Percentiles rank a stretch among this genome's conserved stretches.
Conservation (phyloP, 352 stramenopile genomes). For the Pythium monospermum region DNA sequence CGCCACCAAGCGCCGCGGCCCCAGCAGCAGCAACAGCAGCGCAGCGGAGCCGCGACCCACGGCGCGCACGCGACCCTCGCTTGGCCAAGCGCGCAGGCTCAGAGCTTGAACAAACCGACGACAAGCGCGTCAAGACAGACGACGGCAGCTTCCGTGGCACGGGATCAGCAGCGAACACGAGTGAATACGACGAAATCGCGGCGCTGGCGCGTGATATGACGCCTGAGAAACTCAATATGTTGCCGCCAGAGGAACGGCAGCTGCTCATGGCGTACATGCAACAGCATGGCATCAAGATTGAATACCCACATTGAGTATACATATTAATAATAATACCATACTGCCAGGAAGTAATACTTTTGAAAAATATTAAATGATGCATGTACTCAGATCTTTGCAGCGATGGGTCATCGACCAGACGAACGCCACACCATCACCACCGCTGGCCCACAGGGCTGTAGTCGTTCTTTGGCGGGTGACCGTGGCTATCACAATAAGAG, state of each 20-base stretch:
- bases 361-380: no score
- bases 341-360: no score
- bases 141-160: conserved; percentile 18
- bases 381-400: no score
- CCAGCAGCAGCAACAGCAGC: conserved; percentile 1
- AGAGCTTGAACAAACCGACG: conserved; percentile 9
- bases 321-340: no score
- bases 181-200: conserved; percentile 51
- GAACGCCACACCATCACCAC: no score
- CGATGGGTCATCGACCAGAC: no score
- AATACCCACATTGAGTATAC: conserved; percentile 14
- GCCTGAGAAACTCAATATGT: conserved; percentile 72
- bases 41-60: conserved; percentile 44
- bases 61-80: conserved; percentile 48
- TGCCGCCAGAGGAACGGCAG: conserved; percentile 71
- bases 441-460: no score
- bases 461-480: no score
- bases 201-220: conserved; percentile 79
- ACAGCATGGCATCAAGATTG: conserved; percentile 57
- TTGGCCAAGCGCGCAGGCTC: conserved; percentile 35
- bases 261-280: conserved; percentile 80
- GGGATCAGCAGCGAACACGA: background rate
- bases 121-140: conserved; percentile 24
- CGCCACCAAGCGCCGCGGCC: no score
- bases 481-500: no score